phyloP scores from a whole-genome alignment of 2,329 filamentous ascomycete species.

The Harringtonia aguacate region DNA sequence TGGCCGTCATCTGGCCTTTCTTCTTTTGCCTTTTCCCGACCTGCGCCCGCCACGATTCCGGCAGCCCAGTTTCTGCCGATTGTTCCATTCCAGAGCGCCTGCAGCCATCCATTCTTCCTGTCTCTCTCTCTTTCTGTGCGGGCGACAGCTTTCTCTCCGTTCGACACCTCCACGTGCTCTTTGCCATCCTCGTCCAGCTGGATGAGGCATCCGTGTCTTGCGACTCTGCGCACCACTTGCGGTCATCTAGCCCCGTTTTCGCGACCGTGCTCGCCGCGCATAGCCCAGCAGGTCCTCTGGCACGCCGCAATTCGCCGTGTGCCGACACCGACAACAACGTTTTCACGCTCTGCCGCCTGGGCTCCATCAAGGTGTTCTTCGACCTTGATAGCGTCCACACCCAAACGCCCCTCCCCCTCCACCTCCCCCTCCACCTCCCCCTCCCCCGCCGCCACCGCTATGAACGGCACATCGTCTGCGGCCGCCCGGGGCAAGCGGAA shows the following conservation, averaged over 20 bases:
- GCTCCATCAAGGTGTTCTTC: neutral
- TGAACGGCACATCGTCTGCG: conserved; percentile 12
- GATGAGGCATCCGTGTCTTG: conserved; percentile 9
- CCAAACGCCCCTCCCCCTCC: no score
- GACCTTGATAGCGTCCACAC: no score
- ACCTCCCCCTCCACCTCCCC: no score
- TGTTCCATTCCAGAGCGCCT: no score
- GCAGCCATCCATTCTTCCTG: no score
- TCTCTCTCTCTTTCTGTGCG: neutral
- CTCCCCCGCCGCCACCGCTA: conserved; percentile 1
- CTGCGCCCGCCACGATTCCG: no score
- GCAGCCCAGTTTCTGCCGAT: no score
- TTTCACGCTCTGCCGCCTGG: neutral
- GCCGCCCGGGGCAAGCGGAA: conserved; percentile 17
- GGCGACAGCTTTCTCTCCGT: neutral
- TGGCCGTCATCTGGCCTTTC: neutral
- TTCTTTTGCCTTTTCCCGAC: no score
- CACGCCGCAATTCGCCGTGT: no score
- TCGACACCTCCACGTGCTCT: neutral
- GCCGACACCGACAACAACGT: neutral
- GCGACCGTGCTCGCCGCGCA: neutral
- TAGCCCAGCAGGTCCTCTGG: no score
- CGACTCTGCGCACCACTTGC: conserved; percentile 12
- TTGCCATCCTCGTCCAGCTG: conserved; percentile 2
- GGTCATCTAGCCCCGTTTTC: conserved; percentile 6